These are phyloP conservation scores for Beauveria sp. DNA, from an alignment of 2,329 filamentous ascomycete species.

Conservation along the genomic window DNA sequence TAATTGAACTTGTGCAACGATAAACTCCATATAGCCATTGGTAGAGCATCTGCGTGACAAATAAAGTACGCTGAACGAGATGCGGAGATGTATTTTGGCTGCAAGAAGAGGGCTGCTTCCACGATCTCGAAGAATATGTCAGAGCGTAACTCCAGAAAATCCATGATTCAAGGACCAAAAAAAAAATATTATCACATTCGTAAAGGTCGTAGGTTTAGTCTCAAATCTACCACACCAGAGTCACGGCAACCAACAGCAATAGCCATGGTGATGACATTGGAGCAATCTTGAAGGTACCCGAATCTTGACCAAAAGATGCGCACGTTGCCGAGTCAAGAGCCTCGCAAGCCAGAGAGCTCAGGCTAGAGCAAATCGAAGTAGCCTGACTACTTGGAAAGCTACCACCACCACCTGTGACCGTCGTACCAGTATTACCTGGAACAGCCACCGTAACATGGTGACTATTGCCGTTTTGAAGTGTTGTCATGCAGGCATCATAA, in stretches of 20 bases:
- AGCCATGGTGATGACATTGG: not conserved
- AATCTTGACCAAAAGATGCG: slow-evolving; percentile 17
- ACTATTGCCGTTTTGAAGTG: slow-evolving; percentile 33
- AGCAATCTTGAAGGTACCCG: not conserved
- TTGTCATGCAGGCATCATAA: slow-evolving; percentile 45
- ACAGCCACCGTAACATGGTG: slow-evolving; percentile 51
- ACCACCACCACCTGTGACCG: slow-evolving; percentile 37
- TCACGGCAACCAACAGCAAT: not conserved
- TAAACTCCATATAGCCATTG: not conserved
- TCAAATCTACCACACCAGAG: not conserved
- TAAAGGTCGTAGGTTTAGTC: not conserved
- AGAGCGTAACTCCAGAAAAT: too few species aligned
- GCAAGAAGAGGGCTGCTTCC: not conserved
- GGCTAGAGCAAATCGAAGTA: slow-evolving; percentile 46
- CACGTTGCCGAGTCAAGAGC: slow-evolving; percentile 36
- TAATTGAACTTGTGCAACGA: not conserved
- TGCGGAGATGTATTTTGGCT: not conserved
- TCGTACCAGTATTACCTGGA: slow-evolving; percentile 45
- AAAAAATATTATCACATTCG: not conserved
- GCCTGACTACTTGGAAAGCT: slow-evolving; percentile 39
- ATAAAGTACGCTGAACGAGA: not conserved
- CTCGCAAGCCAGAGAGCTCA: slow-evolving; percentile 46
- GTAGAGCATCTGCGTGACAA: not conserved
- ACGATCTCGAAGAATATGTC: too few species aligned
- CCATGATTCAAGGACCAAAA: not conserved